Base-by-base conservation (phyloP, 768 basidiomycete species). In the Calocera viscosa region DNA sequence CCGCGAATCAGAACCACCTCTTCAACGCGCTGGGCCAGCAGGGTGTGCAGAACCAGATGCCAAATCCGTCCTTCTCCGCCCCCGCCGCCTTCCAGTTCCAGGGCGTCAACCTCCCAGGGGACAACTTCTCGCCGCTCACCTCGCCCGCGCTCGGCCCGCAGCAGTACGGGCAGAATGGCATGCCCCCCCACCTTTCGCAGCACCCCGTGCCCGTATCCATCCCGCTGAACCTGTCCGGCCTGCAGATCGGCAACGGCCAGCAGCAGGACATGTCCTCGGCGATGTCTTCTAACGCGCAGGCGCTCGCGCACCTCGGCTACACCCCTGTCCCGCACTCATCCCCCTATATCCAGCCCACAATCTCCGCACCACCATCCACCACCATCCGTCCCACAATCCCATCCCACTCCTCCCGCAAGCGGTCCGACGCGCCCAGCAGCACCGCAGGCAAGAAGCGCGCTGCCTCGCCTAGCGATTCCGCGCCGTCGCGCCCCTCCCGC, bases 21-120 rank as follows among this genome's bases (percentile, higher is more conserved):
- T 47, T 47, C 24, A 8, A 7, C 43, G 43, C 43, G 19, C 43
- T 47, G 24, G 19, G 43, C 7, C 43, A 47, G 3, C 19, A 7
- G 19, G 43, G 19, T 19, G 43, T 47, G 16, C 43, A 17, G 43
- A 2, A 79, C 82, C 0, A 78, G 78, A 39, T 89, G 89, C 16
- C 88, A 89, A 0, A 89, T 67, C 11, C 69, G 68, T 10, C 67
- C 67, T 22, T 68, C 63, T 49, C 68, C 39, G 64, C 69, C 47
- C 28, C 67, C 60, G 47, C 65, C 63, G n/a, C 73, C 68, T 22
- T 70, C 72, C 0, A 70, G 68, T 41, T 73, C 72, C 67, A 69
- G 41, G 43, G 63, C 22, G 40, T 67, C 63, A 67, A 63, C 49
- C 60, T 65, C 7, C 39, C 40, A 2, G n/a, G 24, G 14, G 72